Conservation (phyloP, 1,284 basidiomycete species). For the Leccinum subrobustum region DNA sequence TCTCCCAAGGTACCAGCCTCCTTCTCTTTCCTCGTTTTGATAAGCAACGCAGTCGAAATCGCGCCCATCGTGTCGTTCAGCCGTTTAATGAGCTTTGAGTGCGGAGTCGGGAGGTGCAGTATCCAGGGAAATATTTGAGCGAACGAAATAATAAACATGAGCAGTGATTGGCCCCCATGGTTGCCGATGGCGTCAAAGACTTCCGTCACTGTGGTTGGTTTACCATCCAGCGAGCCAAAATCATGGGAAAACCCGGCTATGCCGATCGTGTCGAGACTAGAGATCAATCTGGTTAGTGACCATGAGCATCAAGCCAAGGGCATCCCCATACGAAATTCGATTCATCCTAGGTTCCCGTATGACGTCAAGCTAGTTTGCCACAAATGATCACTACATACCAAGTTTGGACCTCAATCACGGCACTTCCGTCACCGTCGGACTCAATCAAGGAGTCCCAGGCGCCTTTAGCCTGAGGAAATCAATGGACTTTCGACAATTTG, state of each 20-base stretch:
- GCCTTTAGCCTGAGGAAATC: slow-evolving; percentile 33
- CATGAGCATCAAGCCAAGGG: slow-evolving; percentile 11
- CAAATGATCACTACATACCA: slow-evolving; percentile 16
- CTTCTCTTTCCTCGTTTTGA: slow-evolving; percentile 42
- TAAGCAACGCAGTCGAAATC: slow-evolving; percentile 48
- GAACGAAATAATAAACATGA: slow-evolving; percentile 40
- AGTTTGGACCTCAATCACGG: slow-evolving; percentile 51
- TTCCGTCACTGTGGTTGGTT: slow-evolving; percentile 43
- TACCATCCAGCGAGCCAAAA: slow-evolving; percentile 52
- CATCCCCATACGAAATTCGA: slow-evolving; percentile 40
- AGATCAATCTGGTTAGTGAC: slow-evolving; percentile 24
- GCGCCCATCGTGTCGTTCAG: slow-evolving; percentile 42
- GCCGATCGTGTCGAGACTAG: slow-evolving; percentile 57
- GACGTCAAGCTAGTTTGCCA: neutral
- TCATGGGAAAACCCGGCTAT: slow-evolving; percentile 62
- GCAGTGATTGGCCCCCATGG: slow-evolving; percentile 19
- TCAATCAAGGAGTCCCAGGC: slow-evolving; percentile 52
- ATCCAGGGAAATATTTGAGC: slow-evolving; percentile 44
- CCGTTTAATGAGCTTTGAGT: slow-evolving; percentile 34
- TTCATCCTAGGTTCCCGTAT: slow-evolving; percentile 45
- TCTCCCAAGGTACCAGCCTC: slow-evolving; percentile 30
- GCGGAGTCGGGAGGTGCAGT: slow-evolving; percentile 42
- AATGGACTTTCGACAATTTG: neutral
- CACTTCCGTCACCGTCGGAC: slow-evolving; percentile 23
- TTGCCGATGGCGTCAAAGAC: slow-evolving; percentile 44